Evolutionary conservation across 2,329 filamentous ascomycete genomes (phyloP).

Genomic region (Pseudogymnoascus sp.): DNA sequence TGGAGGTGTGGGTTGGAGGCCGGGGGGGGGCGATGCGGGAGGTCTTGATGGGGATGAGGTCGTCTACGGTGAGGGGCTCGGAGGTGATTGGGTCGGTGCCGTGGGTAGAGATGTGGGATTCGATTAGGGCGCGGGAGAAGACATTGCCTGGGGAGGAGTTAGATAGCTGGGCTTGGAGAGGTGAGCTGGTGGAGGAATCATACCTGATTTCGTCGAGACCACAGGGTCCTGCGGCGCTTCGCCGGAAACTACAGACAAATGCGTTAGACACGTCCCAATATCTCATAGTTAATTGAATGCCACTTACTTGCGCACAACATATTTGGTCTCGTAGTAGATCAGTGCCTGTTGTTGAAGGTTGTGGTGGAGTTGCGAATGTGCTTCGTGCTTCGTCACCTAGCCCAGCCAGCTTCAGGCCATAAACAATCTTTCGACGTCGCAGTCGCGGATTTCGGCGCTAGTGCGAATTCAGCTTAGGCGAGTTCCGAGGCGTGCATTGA

Average conservation of each 20-base stretch:
- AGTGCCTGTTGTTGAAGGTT: neutral
- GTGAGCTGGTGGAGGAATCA: slow-evolving; percentile 29
- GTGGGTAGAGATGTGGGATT: slow-evolving; percentile 88
- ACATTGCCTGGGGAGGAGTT: slow-evolving; percentile 55
- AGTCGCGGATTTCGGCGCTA: slow-evolving; percentile 5
- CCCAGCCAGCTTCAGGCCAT: slow-evolving; percentile 5
- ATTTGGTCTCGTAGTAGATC: slow-evolving; percentile 24
- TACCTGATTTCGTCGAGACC: slow-evolving; percentile 88
- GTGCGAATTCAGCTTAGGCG: slow-evolving; percentile 2
- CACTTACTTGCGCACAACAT: slow-evolving; percentile 60
- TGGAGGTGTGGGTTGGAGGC: slow-evolving; percentile 79
- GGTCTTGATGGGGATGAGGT: slow-evolving; percentile 81
- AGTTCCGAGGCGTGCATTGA: slow-evolving; percentile 3
- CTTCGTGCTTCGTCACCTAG: neutral
- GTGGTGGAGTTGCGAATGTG: slow-evolving; percentile 3
- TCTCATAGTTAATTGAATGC: neutral
- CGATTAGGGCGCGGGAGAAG: slow-evolving; percentile 91
- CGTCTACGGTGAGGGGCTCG: slow-evolving; percentile 72
- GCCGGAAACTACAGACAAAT: slow-evolving; percentile 64
- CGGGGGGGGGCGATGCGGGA: slow-evolving; percentile 77
- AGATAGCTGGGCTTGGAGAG: slow-evolving; percentile 14
- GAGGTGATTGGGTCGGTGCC: slow-evolving; percentile 86
- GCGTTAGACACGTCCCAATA: slow-evolving; percentile 18
- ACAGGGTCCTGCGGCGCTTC: slow-evolving; percentile 93
- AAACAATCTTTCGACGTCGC: slow-evolving; percentile 6